Base-by-base conservation (phyloP, 805 yeast genomes). In the Kregervanrija fluxuum region DNA sequence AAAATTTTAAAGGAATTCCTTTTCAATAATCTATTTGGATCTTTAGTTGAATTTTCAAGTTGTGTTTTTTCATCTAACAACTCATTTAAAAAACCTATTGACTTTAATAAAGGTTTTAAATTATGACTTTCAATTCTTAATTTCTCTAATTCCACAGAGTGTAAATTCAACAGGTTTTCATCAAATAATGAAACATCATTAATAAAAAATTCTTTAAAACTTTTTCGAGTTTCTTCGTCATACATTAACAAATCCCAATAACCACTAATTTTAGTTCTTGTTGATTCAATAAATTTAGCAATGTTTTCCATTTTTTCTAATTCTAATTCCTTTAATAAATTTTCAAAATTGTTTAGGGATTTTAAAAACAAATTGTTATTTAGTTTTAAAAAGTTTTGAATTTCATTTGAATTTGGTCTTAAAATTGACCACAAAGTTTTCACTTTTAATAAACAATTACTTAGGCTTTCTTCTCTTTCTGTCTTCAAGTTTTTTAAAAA, bases 1-100 rank as follows among this genome's bases (percentile, higher is more conserved):
- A 91, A 66, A 17, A 90, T 82, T 48, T 80, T 82, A 50, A 91
- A 90, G 2, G 89, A 82, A 54, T 84, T 81, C 55, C 85, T 77
- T 49, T 83, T 77, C 38, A 84, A 62, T 37, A 90, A 69, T 49
- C 98, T 73, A 0, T 91, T 79, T 0, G 97, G 80, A 59, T 91
- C 93, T 54, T 79, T 82, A 2, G 84, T 74, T 4, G 93, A 79
- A 48, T 79, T 83, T 33, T 73, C 82, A 34, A 93, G 70, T 39
- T 75, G 75, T 1, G 60, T 51, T 48, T 83, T 84, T 51, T 87
- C 95, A 11, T 68, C 62, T 35, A 79, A 60, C 22, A 89, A 61
- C 2, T 70, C 73, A 37, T 75, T 67, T 49, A 85, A 72, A 38
- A 74, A 75, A 4, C 74, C 69, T 30, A 84, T 75, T n/a, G 75